Conservation (phyloP, 2,329 filamentous ascomycete species). For the Scedosporium apiospermum region DNA sequence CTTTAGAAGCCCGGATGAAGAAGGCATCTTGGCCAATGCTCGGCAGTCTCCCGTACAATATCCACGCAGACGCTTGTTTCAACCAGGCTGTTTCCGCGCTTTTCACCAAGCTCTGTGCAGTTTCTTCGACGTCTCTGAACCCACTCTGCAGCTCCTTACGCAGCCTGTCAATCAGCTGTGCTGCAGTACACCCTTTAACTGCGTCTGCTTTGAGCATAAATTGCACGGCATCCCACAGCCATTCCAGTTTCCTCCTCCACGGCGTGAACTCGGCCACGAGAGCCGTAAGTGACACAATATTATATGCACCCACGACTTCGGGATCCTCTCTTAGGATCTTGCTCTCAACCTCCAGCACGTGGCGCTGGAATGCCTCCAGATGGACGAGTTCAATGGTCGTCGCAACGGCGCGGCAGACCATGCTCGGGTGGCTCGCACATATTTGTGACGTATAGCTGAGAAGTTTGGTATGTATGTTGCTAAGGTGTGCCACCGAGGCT, state of each 20-base stretch:
- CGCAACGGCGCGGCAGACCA: conserved; percentile 80
- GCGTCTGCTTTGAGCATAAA: conserved; percentile 48
- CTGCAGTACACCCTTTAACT: conserved; percentile 49
- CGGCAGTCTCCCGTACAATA: conserved; percentile 79
- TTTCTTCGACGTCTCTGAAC: conserved; percentile 74
- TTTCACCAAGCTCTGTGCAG: conserved; percentile 61
- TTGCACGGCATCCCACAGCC: conserved; percentile 66
- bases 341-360: conserved; percentile 76
- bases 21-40: conserved; percentile 75
- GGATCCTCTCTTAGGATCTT: conserved; percentile 69
- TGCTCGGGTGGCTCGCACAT: conserved; percentile 62
- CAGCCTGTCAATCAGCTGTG: conserved; percentile 67
- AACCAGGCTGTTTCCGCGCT: conserved; percentile 86
- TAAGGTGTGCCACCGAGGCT: conserved; percentile 65
- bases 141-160: conserved; percentile 74
- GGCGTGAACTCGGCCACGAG: conserved; percentile 77
- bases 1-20: conserved; percentile 54
- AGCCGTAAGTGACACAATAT: conserved; percentile 83
- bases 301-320: conserved; percentile 76
- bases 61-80: conserved; percentile 81
- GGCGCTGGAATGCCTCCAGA: conserved; percentile 70
- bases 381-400: conserved; percentile 67
- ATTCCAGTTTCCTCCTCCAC: conserved; percentile 78
- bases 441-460: conserved; percentile 58
- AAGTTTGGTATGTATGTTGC: conserved; percentile 66